Percentiles rank a stretch among this genome's conserved stretches.
These are phyloP conservation scores for Thuidium tamariscinum DNA, from an alignment of 225 moss, liverwort and hornwort species.

Conservation along the genomic window DNA sequence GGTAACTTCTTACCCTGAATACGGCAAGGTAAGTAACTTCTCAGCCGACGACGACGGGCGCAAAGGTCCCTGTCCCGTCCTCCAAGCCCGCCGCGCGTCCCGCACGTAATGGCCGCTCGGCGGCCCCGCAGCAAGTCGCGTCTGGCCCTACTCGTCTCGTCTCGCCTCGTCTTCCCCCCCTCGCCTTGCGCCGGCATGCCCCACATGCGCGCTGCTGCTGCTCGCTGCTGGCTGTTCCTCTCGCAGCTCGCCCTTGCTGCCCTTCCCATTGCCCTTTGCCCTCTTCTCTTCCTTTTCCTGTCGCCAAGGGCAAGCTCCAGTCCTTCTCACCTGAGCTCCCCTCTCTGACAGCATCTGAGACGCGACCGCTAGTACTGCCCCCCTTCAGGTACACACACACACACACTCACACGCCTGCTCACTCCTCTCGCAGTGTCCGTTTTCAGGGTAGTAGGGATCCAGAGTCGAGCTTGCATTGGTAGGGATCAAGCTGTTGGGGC, in stretches of 20 bases:
- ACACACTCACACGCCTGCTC: not conserved
- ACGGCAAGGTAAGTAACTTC: not conserved
- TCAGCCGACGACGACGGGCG: not conserved
- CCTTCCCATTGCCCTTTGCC: not conserved
- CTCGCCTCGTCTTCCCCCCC: not conserved
- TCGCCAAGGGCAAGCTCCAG: not conserved
- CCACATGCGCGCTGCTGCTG: slow-evolving; percentile 4
- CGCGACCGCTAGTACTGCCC: not conserved
- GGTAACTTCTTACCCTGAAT: not conserved
- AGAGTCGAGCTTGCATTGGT: not conserved
- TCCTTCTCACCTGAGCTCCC: not conserved
- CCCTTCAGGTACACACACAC: slow-evolving; percentile 6
- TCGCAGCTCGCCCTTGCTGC: not conserved
- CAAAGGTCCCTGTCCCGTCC: not conserved
- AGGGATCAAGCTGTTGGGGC: not conserved
- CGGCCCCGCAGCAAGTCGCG: slow-evolving; percentile 14
- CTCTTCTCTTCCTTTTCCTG: not conserved
- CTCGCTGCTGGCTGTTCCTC: not conserved
- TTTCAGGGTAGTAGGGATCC: not conserved
- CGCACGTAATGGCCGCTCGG: slow-evolving; percentile 35
- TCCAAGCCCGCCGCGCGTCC: slow-evolving; percentile 22
- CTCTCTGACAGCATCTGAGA: slow-evolving; percentile 3
- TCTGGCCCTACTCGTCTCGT: not conserved
- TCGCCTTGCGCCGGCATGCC: slow-evolving; percentile 6
- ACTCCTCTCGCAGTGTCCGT: not conserved